Base-by-base conservation (phyloP, 768 basidiomycete genomes). In the Calocera cornea region DNA sequence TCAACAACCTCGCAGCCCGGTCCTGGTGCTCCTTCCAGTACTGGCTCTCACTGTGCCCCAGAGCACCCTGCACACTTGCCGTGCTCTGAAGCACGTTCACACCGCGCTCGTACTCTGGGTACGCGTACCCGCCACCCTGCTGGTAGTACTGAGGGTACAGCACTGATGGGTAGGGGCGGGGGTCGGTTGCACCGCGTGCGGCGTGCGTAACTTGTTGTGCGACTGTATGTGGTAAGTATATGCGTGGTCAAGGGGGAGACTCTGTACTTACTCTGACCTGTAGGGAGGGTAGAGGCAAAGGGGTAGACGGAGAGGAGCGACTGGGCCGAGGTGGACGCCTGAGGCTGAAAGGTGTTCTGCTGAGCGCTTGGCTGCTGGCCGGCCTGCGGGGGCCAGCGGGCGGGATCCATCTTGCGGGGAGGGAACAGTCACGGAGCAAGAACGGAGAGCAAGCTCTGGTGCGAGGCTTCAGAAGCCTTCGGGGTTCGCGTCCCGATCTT, bases 91-190 rank as follows among this genome's bases (percentile, higher is more conserved):
- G 54, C 19, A 60, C 31, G 5, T 60, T 5, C 10, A 10, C 10
- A 19, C 14, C 27, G 2, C 54, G 54, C 5, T 29, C 27, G 27
- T 60, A 22, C 27, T 33, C 54, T 60, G 27, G 24, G 19, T 19
- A 2, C 54, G 54, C 54, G 54, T 60, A 16, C 54, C 2, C 19
- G 16, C 54, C 54, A 27, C 14, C 14, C 19, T 60, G 54, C 10
- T 60, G 14, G 54, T 60, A 60, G 54, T 60, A 60, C 31, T 60
- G 54, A 7, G 54, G 54, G 54, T 33, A 60, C 14, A 60, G 54
- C 14, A 31, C 54, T 5, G 54, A 60, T 19, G 54, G 54, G 31
- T 60, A 60, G 24, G 27, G 27, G 14, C 54, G 2, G 14, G 54
- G 14, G 54, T 60, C 31, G 14, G 54, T 60, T 16, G 31, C 54